phyloP scores from a whole-genome alignment of 768 basidiomycete species.

The Russula foetens region DNA sequence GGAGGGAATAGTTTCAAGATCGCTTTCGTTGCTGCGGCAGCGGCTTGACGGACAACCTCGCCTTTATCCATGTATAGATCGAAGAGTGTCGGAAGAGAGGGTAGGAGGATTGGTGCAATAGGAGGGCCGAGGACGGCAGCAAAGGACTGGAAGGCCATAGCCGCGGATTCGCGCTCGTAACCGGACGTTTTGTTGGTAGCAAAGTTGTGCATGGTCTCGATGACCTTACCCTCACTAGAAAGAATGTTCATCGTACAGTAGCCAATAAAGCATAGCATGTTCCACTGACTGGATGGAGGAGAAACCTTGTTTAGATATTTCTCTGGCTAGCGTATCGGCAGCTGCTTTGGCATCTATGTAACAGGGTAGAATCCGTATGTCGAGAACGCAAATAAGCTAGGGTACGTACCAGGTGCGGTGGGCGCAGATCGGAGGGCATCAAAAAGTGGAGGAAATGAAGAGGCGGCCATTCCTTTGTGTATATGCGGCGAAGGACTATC shows the following conservation, averaged over 20 bases:
- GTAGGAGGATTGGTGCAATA: constrained; percentile 63
- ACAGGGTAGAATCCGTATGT: neutral
- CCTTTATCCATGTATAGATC: constrained; percentile 92
- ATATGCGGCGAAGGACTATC: constrained; percentile 26
- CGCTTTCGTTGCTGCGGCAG: constrained; percentile 71
- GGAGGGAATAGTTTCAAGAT: constrained; percentile 81
- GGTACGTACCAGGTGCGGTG: constrained; percentile 30
- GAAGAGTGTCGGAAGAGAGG: constrained; percentile 68
- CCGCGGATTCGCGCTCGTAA: constrained; percentile 81
- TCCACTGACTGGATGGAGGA: constrained; percentile 49
- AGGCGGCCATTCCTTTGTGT: constrained; percentile 36
- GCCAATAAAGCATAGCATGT: neutral
- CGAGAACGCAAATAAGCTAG: neutral
- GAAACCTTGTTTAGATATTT: constrained; percentile 55
- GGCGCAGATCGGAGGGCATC: constrained; percentile 32
- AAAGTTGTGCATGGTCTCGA: constrained; percentile 57
- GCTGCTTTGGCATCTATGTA: constrained; percentile 71
- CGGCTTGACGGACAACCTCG: constrained; percentile 79
- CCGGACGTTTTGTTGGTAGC: constrained; percentile 82
- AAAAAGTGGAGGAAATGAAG: constrained; percentile 40
- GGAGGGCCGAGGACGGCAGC: constrained; percentile 61
- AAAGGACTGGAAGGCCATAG: constrained; percentile 72
- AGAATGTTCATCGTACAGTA: constrained; percentile 15
- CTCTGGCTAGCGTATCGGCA: constrained; percentile 69
- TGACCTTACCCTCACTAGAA: constrained; percentile 51